Base-by-base conservation (phyloP, 2,329 filamentous ascomycete genomes). In the Chalaropsis ovoidea region DNA sequence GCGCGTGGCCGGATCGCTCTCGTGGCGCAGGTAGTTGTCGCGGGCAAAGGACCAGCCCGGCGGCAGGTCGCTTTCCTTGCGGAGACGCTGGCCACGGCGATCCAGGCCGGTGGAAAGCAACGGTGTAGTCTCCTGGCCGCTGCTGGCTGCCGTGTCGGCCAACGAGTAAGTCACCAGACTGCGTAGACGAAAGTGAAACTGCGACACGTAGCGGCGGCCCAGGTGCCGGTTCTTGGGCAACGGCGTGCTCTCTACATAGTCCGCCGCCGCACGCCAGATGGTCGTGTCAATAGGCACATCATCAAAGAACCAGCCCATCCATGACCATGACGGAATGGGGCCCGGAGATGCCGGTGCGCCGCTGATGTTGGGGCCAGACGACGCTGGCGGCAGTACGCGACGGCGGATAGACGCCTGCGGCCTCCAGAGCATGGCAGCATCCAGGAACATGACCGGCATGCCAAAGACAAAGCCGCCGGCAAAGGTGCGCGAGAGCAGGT, bases 301-400 rank as follows among this genome's bases (percentile, higher is more conserved):
- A 65, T 79, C 77, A 65, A 77, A 77, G 74, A 76, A 78, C 77
- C 77, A 79, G 24, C 77, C 77, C 74, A 79, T 76, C 77, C 77
- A 79, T 39, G 76, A 77, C 77, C 77, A 79, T 3, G 76, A 77
- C 0, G 77, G 77, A 5, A 79, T 71, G 61, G 75, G 76, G 1
- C 76, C 66, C 4, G 66, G 45, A 42, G 62, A 62, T 15, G 58
- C 58, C 63, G 76, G 76, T 1, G 76, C 66, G 3, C 62, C 66
- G 7, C 24, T 47, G 1, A 47, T 22, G 27, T 62, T 62, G 11
- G 52, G 31, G 2, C 62, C 66, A 13, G 22, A 5, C 2, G 66
- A 67, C 3, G 67, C 63, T n/a, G 67, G 63, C 15, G 61, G 62
- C 43, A 69, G 64, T 5, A 65, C 56, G 35, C 67, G 65, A 19